Base-by-base conservation (phyloP, 1,139 yeast species). In the Lodderomyces orthopsilosis region DNA sequence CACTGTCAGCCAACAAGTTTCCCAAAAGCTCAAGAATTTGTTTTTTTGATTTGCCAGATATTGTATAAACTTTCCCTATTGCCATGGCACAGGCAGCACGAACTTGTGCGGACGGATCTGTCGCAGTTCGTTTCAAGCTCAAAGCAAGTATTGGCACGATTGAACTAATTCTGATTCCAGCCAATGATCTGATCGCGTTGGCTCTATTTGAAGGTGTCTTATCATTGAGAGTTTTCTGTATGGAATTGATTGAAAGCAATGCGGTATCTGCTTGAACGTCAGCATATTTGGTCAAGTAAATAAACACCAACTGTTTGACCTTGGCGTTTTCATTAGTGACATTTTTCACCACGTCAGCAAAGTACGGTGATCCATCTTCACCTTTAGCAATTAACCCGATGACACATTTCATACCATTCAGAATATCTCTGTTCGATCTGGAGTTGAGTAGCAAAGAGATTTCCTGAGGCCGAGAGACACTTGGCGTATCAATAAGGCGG, bases 261-360 rank as follows among this genome's bases (percentile, higher is more conserved):
- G 98, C 95, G 14, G 89, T 75, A 60, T 91, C 96, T 4, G 95
- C 96, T 53, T 89, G 93, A 40, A 75, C 68, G 50, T 88, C 95
- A 12, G 96, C 95, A 61, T 81, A 91, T 43, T 87, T 75, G 24
- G 83, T 68, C 41, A 93, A 66, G 55, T 89, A 90, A 1, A 85
- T 74, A 62, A 89, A 82, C 4, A 93, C 96, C 59, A 93, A 71
- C 54, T 84, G 82, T 48, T 88, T 79, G 36, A 89, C 78, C 52
- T 83, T 85, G 27, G 81, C 58, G 53, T 83, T 87, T 10, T 79
- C 58, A 12, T 93, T 83, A 3, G 91, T 86, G 37, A 91, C 82
- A 60, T 90, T 90, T 63, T 91, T 91, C 46, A 93, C 86, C 10
- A 94, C 95, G 56, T 88, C 93, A 0, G 96, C 88, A 62, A 91